Conservation (phyloP, 2,329 filamentous ascomycete genomes). For the Metarhizium robertsii region DNA sequence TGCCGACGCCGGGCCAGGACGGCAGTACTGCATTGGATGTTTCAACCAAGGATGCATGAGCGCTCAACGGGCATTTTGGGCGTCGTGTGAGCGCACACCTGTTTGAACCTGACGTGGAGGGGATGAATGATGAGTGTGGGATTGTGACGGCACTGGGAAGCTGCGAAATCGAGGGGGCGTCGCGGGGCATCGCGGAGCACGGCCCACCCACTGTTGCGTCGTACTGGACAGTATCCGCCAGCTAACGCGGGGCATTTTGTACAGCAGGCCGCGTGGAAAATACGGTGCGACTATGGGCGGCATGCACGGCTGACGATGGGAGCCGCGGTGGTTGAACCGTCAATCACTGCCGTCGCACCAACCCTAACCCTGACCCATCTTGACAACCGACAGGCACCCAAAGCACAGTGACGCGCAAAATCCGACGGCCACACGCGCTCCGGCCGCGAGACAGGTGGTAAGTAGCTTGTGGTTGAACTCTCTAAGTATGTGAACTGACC, state of each 20-base stretch:
- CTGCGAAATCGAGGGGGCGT: background rate
- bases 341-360: background rate
- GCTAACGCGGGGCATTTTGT: background rate
- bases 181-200: background rate
- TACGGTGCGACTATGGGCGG: conserved; percentile 1
- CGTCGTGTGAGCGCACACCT: too few relatives aligned
- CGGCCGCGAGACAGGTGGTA: too few relatives aligned
- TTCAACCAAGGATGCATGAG: too few relatives aligned
- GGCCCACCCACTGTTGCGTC: background rate
- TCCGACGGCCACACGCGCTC: background rate
- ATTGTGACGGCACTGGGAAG: background rate
- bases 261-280: background rate
- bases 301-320: background rate
- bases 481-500: too few relatives aligned
- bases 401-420: background rate
- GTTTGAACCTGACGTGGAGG: too few relatives aligned
- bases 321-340: too few relatives aligned
- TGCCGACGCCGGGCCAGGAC: background rate
- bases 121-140: too few relatives aligned
- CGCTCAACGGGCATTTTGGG: too few relatives aligned
- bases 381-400: background rate
- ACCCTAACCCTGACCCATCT: too few relatives aligned
- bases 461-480: too few relatives aligned
- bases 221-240: conserved; percentile 5
- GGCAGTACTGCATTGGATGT: background rate